phyloP scores from a whole-genome alignment of 164 flowering plant species.

The Stephania yunnanensis region DNA sequence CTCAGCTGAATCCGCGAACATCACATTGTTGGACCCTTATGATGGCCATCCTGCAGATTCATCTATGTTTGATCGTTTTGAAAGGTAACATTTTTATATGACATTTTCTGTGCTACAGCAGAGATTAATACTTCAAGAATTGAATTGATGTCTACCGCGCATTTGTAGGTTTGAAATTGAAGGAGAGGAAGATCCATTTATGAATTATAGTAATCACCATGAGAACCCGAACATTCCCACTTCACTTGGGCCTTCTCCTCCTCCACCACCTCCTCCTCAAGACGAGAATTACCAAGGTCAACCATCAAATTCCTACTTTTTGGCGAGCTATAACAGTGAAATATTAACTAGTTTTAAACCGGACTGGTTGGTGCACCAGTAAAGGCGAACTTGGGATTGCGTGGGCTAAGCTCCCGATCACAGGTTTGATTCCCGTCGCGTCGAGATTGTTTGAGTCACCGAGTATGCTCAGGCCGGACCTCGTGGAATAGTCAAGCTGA shows the following conservation, averaged over 20 bases:
- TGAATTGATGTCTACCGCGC: background rate
- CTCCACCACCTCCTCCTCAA: slow-evolving; percentile 64
- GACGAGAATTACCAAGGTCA: slow-evolving; percentile 43
- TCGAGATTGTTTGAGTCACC: too few relatives aligned
- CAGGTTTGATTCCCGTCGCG: too few relatives aligned
- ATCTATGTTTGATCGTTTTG: slow-evolving; percentile 40
- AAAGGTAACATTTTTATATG: slow-evolving; percentile 43
- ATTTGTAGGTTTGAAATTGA: slow-evolving; percentile 66
- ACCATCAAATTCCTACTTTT: background rate
- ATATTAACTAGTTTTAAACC: too few relatives aligned
- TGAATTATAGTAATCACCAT: slow-evolving; percentile 35
- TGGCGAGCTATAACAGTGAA: too few relatives aligned
- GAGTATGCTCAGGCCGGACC: too few relatives aligned
- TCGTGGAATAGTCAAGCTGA: too few relatives aligned
- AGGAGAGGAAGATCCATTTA: slow-evolving; percentile 53
- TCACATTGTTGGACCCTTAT: slow-evolving; percentile 59
- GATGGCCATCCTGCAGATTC: slow-evolving; percentile 33
- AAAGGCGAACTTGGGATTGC: too few relatives aligned
- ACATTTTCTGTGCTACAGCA: background rate
- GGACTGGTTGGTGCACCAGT: too few relatives aligned
- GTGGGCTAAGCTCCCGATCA: too few relatives aligned
- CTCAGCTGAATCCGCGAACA: slow-evolving; percentile 68
- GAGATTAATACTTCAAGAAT: background rate
- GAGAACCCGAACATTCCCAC: slow-evolving; percentile 41
- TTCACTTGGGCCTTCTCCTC: slow-evolving; percentile 54